Conservation (phyloP, 1,284 basidiomycete genomes). For the Veloboletus limbatus region DNA sequence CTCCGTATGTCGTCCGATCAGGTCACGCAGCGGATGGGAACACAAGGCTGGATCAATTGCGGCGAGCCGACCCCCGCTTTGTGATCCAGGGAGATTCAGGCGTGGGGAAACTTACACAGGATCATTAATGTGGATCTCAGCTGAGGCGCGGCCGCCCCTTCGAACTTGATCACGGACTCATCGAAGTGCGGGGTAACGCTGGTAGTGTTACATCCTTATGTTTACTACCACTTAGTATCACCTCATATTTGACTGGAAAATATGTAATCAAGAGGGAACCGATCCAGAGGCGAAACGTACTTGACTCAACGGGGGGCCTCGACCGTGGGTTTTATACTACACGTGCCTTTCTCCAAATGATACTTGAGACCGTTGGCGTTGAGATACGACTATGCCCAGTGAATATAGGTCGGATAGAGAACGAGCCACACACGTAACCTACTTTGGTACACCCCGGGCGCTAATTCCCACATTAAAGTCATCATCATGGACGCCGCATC, state of each 20-base stretch:
- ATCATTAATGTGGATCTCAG: conserved; percentile 11
- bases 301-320: too few relatives aligned
- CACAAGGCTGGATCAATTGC: too few relatives aligned
- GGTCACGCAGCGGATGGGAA: too few relatives aligned
- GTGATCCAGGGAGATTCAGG: not conserved
- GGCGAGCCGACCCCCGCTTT: conserved; percentile 12
- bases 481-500: not conserved
- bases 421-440: too few relatives aligned
- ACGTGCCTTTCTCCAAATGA: conserved; percentile 59
- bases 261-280: not conserved
- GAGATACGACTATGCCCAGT: conserved; percentile 43
- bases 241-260: conserved; percentile 6
- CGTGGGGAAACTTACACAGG: conserved; percentile 17
- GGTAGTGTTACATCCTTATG: too few relatives aligned
- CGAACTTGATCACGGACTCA: conserved; percentile 6
- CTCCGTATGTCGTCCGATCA: too few relatives aligned
- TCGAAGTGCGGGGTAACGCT: conserved; percentile 28
- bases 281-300: conserved; percentile 5
- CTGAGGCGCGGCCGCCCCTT: conserved; percentile 19
- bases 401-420: too few relatives aligned
- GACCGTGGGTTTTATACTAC: conserved; percentile 37
- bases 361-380: conserved; percentile 65
- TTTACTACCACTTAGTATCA: too few relatives aligned
- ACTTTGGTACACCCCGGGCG: conserved; percentile 43
- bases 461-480: conserved; percentile 21